Evolutionary conservation across 2,329 filamentous ascomycete species (phyloP), one percentile per base, ranked within the genome.

Genomic region (Plenodomus lindquistii): DNA sequence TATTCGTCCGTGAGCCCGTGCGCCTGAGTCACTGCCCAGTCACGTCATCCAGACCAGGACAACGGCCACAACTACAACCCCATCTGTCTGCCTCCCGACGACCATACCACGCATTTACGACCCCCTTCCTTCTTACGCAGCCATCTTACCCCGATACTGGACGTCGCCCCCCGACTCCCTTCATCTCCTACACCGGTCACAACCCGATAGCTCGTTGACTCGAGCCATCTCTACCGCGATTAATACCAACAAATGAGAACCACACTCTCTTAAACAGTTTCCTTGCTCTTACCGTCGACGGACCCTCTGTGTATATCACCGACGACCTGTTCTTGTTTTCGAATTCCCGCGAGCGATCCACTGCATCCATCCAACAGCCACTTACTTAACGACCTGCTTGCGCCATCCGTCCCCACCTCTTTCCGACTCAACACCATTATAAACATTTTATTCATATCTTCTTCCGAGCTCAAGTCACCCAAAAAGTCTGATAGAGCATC

Each of bases 171-270:
- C 62, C 57, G 44, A 62, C 58, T 59, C 63, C 55, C 6, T 31
- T 31, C 4, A 4, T 41, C 56, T 55, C 61, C 31, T 37, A 22
- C 39, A 27, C 37, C 53, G 55, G 51, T 51, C 48, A 43, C 39
- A 57, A 52, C 48, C 57, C 55, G 54, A 65, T 61, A 59, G 65
- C 68, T 72, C 70, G 70, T 70, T 72, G 69, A 71, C 54, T 57
- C 70, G 67, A 64, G 67, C 66, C 63, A 65, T 70, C 65, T 60
- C 61, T 68, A 69, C 67, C 56, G 60, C 57, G 67, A 65, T 67
- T 73, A 72, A 73, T 73, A 67, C 64, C 59, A 55, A 57, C 70
- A 67, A 71, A 73, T 76, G 74, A 73, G 67, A 66, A 72, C 61
- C 59, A 75, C 73, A 73, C 65, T 75, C 73, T 70, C 69, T 74